Evolutionary conservation across 106 monocot species (phyloP).

Genomic region (Dactylorhiza incarnata): DNA sequence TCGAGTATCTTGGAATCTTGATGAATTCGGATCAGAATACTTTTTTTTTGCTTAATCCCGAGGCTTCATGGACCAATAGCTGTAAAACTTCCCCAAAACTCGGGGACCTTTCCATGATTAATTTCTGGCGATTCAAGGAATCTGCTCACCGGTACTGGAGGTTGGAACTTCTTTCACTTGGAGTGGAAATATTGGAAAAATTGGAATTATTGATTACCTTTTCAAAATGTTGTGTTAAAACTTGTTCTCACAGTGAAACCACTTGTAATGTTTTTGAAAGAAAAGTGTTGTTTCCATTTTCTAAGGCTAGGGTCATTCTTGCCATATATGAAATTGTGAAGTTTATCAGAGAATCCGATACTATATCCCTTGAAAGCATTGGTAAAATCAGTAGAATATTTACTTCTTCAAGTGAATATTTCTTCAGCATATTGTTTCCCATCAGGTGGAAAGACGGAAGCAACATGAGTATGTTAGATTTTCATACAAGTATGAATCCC

Average conservation of each 20-base stretch:
- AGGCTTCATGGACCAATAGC: neutral
- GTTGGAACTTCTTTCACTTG: neutral
- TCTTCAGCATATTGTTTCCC: neutral
- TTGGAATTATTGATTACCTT: neutral
- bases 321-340: too few relatives aligned
- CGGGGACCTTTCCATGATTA: neutral
- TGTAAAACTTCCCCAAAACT: neutral
- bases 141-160: neutral
- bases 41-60: neutral
- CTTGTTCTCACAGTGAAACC: too few relatives aligned
- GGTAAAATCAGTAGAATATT: too few relatives aligned
- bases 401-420: neutral
- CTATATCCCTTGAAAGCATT: too few relatives aligned
- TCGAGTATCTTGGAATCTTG: constrained; percentile 5
- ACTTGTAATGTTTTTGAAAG: too few relatives aligned
- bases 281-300: too few relatives aligned
- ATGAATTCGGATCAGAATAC: neutral
- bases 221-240: neutral
- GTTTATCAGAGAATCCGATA: too few relatives aligned
- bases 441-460: neutral
- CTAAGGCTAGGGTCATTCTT: too few relatives aligned
- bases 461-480: neutral
- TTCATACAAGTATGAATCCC: neutral
- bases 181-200: neutral
- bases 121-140: neutral